A percentile compares a stretch with the other conserved stretches of the same genome.
Evolutionary conservation across 495 filamentous ascomycete species (phyloP).

Genomic region (Xylaria curta): DNA sequence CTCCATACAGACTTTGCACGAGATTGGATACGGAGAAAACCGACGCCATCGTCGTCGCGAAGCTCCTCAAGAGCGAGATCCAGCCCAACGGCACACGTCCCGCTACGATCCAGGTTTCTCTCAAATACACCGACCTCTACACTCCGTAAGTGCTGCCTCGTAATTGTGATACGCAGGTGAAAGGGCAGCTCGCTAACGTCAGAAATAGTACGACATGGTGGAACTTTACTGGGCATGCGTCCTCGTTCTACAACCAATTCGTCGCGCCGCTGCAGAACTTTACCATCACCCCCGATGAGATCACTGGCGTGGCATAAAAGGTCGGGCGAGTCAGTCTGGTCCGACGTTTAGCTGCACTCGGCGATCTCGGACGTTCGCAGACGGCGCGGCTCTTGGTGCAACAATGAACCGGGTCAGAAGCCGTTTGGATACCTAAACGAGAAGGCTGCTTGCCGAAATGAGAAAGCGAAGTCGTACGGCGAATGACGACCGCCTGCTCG

Average conservation of each 20-base stretch:
- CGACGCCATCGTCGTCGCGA: constrained; percentile 32
- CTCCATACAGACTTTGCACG: constrained; percentile 33
- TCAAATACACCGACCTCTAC: constrained; percentile 36
- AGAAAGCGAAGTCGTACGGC: constrained; percentile 11
- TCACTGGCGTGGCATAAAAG: constrained; percentile 38
- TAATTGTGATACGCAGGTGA: constrained; percentile 7
- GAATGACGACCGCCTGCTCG: background rate
- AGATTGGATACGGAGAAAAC: constrained; percentile 28
- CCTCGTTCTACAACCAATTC: constrained; percentile 37
- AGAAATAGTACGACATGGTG: constrained; percentile 37
- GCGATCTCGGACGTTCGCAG: constrained; percentile 24
- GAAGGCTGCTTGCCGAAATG: constrained; percentile 3
- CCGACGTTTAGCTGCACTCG: constrained; percentile 18
- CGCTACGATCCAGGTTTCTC: constrained; percentile 39
- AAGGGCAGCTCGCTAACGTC: constrained; percentile 17
- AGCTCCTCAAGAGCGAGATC: constrained; percentile 34
- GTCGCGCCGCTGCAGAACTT: constrained; percentile 35
- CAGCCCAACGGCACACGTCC: constrained; percentile 30
- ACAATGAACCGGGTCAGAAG: constrained; percentile 11
- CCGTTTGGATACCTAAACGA: constrained; percentile 28
- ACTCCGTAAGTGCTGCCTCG: constrained; percentile 23
- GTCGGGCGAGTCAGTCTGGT: constrained; percentile 27
- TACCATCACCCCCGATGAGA: constrained; percentile 38
- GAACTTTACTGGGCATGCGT: constrained; percentile 43
- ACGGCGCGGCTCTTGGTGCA: constrained; percentile 22